Base-by-base conservation (phyloP, 495 filamentous ascomycete genomes). In the Podospora conica region DNA sequence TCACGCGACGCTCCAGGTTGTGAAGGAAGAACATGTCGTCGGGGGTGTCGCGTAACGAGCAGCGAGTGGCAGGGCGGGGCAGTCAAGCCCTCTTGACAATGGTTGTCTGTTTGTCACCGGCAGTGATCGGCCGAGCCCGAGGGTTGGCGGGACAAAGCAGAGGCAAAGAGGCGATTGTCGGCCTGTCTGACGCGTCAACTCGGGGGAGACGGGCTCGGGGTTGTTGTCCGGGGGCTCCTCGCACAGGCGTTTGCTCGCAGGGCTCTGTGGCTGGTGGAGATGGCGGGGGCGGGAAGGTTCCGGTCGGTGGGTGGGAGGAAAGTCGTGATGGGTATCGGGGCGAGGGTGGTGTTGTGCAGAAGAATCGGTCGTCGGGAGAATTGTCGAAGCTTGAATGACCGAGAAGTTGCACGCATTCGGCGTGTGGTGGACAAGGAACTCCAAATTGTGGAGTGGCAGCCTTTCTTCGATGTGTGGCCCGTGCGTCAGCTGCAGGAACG, bases 11-110 rank as follows among this genome's bases (percentile, higher is more conserved):
- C 79, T 96, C 92, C 74, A 98, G 88, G 68, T 96, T 91, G 78
- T 96, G 90, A 72, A 98, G 90, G 82, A 98, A 98, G 77, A 97
- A 98, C 95, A 98, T 98, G 61, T 58, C 82, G 68, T 53, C 31
- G 21, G 58, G 21, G 4, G 22, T 56, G 58, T 55, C 23, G 59
- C 53, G 40, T 48, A 48, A n/a, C 15, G 7, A 11, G 29, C 2
- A 6, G 40, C 40, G 40, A n/a, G 40, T 23, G 8, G 24, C n/a
- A 53, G n/a, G 15, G 58, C 40, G 15, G 40, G 15, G 40, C 40
- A 48, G 40, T 48, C 40, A n/a, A 48, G 40, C 40, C 40, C 40
- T 48, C 15, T 48, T 48, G 40, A 48, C 40, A 8, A n/a, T n/a
- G 18, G 11, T 48, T 48, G 33, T 15, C 33, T 40, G 33, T 40